Evolutionary conservation across 352 stramenopile species (phyloP).

Genomic region (Halophytophthora batemanensis): DNA sequence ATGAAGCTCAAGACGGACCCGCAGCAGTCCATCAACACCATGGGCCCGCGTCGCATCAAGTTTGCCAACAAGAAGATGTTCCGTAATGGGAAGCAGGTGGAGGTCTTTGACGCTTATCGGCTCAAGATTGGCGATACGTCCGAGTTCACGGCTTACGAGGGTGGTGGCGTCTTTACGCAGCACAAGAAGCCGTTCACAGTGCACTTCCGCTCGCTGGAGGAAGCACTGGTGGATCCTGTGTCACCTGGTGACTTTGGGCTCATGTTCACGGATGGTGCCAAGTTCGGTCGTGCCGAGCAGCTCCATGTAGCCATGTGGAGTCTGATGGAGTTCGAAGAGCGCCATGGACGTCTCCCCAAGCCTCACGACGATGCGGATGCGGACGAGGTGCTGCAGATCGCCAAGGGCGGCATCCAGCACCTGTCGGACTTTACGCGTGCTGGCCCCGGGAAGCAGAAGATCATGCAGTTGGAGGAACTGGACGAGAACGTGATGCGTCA

Average conservation of each 20-base stretch:
- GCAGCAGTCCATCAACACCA: slow-evolving; percentile 72
- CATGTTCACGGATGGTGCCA: slow-evolving; percentile 86
- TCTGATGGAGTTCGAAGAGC: slow-evolving; percentile 76
- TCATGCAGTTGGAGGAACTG: slow-evolving; percentile 66
- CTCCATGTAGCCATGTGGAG: slow-evolving; percentile 76
- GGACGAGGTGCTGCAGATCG: slow-evolving; percentile 64
- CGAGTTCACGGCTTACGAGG: slow-evolving; percentile 76
- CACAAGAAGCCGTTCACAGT: slow-evolving; percentile 81
- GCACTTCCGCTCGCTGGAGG: slow-evolving; percentile 74
- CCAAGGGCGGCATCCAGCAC: slow-evolving; percentile 62
- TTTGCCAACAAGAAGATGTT: slow-evolving; percentile 87
- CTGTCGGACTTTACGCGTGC: slow-evolving; percentile 55
- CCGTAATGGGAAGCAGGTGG: slow-evolving; percentile 80
- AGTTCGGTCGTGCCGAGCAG: slow-evolving; percentile 84
- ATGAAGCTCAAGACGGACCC: slow-evolving; percentile 63
- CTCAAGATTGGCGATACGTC: slow-evolving; percentile 83
- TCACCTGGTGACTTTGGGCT: slow-evolving; percentile 69
- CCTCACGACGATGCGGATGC: slow-evolving; percentile 66
- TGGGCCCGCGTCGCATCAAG: slow-evolving; percentile 68
- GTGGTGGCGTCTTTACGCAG: slow-evolving; percentile 77
- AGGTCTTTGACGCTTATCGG: slow-evolving; percentile 82
- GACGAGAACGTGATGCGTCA: slow-evolving; percentile 67
- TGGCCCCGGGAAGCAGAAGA: slow-evolving; percentile 35
- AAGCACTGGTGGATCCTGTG: slow-evolving; percentile 63
- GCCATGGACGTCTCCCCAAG: slow-evolving; percentile 54